These are phyloP conservation scores for Fraxinus sp. DNA, from an alignment of 305 asterid genomes.

Conservation along the genomic window DNA sequence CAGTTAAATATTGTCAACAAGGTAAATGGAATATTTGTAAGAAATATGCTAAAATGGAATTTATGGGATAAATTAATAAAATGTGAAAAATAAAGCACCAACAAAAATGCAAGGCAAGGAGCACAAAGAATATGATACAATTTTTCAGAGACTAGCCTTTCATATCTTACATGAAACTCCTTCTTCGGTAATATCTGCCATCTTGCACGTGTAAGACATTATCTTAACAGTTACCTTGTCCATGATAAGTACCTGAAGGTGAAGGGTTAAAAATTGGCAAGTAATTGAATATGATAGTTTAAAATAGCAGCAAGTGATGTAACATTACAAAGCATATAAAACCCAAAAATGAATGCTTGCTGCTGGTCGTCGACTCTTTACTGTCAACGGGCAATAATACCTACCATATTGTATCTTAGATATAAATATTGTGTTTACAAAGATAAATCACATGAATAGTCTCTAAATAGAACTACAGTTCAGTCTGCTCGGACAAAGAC, in stretches of 20 bases:
- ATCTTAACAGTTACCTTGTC: constrained; percentile 93
- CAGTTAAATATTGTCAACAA: background rate
- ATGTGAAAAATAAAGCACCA: constrained; percentile 16
- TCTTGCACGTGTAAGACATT: constrained; percentile 95
- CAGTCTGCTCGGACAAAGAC: background rate
- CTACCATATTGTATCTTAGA: background rate
- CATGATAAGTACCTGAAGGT: constrained; percentile 90
- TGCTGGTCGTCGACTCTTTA: background rate
- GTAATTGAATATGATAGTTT: background rate
- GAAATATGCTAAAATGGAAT: constrained; percentile 19
- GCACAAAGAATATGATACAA: constrained; percentile 30
- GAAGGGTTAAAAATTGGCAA: constrained; percentile 30
- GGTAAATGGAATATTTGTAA: constrained; percentile 6
- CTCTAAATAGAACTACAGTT: background rate
- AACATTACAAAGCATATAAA: background rate
- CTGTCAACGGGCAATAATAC: background rate
- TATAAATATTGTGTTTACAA: background rate
- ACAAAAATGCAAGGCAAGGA: constrained; percentile 14
- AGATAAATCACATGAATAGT: background rate
- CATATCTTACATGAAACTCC: constrained; percentile 98
- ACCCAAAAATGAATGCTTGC: background rate
- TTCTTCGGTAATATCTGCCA: constrained; percentile 98
- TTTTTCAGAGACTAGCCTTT: constrained; percentile 49
- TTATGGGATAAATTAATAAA: background rate
- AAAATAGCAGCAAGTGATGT: background rate